Conservation (phyloP, 176 grass and related monocot species). For the Paspalum vaginatum region DNA sequence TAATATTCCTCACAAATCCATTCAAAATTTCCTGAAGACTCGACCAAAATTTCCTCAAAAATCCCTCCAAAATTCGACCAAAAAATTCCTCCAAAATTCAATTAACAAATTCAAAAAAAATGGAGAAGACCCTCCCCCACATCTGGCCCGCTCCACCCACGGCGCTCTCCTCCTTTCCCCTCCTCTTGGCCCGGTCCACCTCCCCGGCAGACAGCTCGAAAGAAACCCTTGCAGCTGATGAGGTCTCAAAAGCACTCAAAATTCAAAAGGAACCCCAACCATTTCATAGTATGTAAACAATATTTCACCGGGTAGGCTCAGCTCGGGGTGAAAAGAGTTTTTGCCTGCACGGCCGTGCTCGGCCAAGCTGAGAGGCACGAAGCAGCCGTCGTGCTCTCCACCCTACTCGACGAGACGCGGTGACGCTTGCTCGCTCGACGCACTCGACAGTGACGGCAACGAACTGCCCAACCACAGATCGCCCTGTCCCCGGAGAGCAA, state of each 20-base stretch:
- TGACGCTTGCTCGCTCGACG: not conserved
- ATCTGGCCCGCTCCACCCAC: too few relatives aligned
- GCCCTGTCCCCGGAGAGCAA: not conserved
- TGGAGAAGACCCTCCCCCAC: too few relatives aligned
- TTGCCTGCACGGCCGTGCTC: not conserved
- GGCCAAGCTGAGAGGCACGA: too few relatives aligned
- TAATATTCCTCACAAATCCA: too few relatives aligned
- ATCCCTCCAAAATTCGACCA: too few relatives aligned
- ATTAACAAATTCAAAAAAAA: too few relatives aligned
- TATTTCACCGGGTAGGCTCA: too few relatives aligned
- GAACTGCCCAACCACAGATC: not conserved
- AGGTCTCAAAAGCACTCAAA: not conserved
- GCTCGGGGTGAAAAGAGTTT: not conserved
- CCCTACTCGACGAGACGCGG: not conserved
- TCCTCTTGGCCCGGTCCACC: too few relatives aligned
- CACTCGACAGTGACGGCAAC: not conserved
- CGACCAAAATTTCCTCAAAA: too few relatives aligned
- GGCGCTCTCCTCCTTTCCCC: too few relatives aligned
- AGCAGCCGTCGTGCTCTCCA: not conserved
- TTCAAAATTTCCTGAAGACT: too few relatives aligned
- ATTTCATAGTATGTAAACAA: not conserved
- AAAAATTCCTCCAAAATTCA: too few relatives aligned
- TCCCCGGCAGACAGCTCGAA: not conserved
- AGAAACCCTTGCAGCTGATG: not conserved
- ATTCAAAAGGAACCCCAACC: not conserved